A percentile compares a stretch with the other conserved stretches of the same genome.
These are phyloP conservation scores for Apiospora rasikravindrae DNA, from an alignment of 2,329 filamentous ascomycete species.

Conservation along the genomic window DNA sequence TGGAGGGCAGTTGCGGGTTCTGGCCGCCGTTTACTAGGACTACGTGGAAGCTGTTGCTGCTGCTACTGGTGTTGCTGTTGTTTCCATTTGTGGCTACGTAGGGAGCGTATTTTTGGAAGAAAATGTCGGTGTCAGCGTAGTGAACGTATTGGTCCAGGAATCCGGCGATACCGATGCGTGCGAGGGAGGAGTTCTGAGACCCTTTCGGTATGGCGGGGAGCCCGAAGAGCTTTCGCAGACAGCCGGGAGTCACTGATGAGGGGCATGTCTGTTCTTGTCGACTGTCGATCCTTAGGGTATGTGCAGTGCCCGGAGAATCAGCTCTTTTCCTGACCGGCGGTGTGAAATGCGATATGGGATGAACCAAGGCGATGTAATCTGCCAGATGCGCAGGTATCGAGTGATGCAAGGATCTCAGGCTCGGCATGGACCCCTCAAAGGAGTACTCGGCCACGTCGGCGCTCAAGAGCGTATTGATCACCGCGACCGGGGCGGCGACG, in stretches of 20 bases:
- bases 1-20: slow-evolving; percentile 1
- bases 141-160: slow-evolving; percentile 56
- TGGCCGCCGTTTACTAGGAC: slow-evolving; percentile 19
- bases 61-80: slow-evolving; percentile 28
- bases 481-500: slow-evolving; percentile 46
- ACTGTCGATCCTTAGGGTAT: not conserved
- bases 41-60: slow-evolving; percentile 42
- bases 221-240: slow-evolving; percentile 20
- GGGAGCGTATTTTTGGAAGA: slow-evolving; percentile 44
- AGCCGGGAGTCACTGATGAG: slow-evolving; percentile 30
- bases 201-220: slow-evolving; percentile 40
- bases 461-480: slow-evolving; percentile 47
- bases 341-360: slow-evolving; percentile 57
- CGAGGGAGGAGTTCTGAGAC: slow-evolving; percentile 36
- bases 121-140: slow-evolving; percentile 47
- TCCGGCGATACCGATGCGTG: slow-evolving; percentile 52
- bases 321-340: slow-evolving; percentile 34
- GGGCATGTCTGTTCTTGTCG: slow-evolving; percentile 32
- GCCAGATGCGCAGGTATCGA: slow-evolving; percentile 47
- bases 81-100: slow-evolving; percentile 38
- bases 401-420: slow-evolving; percentile 52
- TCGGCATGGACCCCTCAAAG: slow-evolving; percentile 42
- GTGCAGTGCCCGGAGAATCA: not conserved
- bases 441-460: slow-evolving; percentile 48
- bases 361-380: slow-evolving; percentile 50